Base-by-base conservation (phyloP, 2,329 filamentous ascomycete species). In the Clonostachys solani region DNA sequence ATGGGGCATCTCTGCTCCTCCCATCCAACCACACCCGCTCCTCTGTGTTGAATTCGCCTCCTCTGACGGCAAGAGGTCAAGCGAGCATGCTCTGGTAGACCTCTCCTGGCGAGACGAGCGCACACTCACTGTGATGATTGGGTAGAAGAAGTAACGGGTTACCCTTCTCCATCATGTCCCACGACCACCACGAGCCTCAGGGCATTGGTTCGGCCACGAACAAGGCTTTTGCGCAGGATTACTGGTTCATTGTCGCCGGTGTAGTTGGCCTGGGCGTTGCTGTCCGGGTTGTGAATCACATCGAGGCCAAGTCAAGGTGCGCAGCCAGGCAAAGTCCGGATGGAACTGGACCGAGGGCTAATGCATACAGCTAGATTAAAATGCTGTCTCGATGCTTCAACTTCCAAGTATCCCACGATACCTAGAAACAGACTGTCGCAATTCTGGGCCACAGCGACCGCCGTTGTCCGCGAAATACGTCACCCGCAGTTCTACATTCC, bases 201-300 rank as follows among this genome's bases (percentile, higher is more conserved):
- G 64, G 67, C 16, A 61, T 68, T 44, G 65, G 60, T 61, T 67
- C 56, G 74, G 50, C 61, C 2, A 63, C 63, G 36, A 82, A 83
- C 56, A 70, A 70, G 57, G 67, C 65, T 38, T 69, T 82, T 44
- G 79, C 80, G 15, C 68, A 67, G 16, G 71, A 69, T 3, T 84
- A 76, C 56, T 84, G 81, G 81, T 84, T 83, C 56, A 72, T 80
- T 34, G 64, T 81, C 36, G 77, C 71, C 8, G 73, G 66, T 15
- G 70, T 75, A 19, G 56, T 80, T 5, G 74, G 66, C 2, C 52
- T 72, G 0, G 56, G 78, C 6, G 55, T 67, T 4, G 47, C 58
- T 1, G 56, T 73, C 23, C 75, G 75, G 5, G 60, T 56, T 17
- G 56, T 78, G 49, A 74, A 78, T 51, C 56, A 64, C 18, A 60